Evolutionary conservation across 1,284 basidiomycete species (phyloP).

Genomic region (Microstroma glucosiphilum): DNA sequence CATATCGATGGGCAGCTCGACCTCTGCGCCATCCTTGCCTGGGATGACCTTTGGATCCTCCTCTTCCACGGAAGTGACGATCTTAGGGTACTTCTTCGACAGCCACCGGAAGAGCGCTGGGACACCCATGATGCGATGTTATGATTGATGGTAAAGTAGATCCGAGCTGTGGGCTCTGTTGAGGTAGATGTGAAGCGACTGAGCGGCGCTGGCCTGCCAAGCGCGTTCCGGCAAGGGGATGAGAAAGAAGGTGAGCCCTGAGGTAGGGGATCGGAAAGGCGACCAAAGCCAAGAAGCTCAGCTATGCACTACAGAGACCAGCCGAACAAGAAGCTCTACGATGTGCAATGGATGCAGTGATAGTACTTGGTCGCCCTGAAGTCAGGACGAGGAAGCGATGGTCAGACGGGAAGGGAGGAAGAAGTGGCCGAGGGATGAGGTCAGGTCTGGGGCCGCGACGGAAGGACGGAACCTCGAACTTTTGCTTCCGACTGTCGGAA

Average conservation of each 20-base stretch:
- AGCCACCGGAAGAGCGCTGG: conserved; percentile 51
- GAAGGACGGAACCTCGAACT: not conserved
- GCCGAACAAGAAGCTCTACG: no score
- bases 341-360: no score
- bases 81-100: conserved; percentile 52
- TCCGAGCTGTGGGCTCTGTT: no score
- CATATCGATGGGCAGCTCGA: conserved; percentile 76
- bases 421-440: conserved; percentile 2
- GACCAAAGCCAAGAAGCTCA: no score
- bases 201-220: no score
- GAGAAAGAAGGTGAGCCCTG: no score
- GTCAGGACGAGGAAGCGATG: not conserved
- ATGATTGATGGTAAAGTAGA: no score
- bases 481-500: not conserved
- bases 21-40: conserved; percentile 55
- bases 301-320: no score
- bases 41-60: conserved; percentile 39
- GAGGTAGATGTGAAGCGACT: no score
- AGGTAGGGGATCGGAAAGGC: no score
- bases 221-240: no score
- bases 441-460: not conserved
- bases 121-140: conserved; percentile 29
- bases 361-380: no score
- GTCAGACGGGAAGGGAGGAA: conserved; percentile 4
- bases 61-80: conserved; percentile 47